These are phyloP conservation scores for Pouteria glomerata DNA, from an alignment of 148 eudicot species.

Conservation along the genomic window DNA sequence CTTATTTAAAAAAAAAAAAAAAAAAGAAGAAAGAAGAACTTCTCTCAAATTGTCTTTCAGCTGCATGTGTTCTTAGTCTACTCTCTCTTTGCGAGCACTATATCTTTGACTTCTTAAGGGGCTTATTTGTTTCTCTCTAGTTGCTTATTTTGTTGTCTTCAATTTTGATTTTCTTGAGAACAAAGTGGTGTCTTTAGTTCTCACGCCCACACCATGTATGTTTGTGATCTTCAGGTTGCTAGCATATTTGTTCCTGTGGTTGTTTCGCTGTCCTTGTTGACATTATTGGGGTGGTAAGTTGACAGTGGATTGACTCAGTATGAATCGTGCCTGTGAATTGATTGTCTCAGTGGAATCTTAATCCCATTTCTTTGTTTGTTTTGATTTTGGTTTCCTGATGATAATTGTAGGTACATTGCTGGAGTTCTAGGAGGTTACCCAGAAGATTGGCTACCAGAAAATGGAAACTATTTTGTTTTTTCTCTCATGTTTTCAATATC, in stretches of 20 bases:
- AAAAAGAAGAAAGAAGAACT: background rate
- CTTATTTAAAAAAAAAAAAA: no score
- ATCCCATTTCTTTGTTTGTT: background rate
- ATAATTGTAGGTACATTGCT: conserved; percentile 57
- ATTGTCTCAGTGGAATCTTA: background rate
- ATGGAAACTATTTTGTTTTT: conserved; percentile 85
- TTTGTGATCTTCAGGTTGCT: conserved; percentile 58
- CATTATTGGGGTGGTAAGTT: conserved; percentile 83
- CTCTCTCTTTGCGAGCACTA: no score
- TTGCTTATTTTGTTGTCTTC: conserved; percentile 1
- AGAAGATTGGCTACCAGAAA: conserved; percentile 70
- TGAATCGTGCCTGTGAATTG: background rate
- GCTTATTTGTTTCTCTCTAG: conserved; percentile 7
- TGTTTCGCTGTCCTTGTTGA: conserved; percentile 61
- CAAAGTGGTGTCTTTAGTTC: conserved; percentile 15
- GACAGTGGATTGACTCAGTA: background rate
- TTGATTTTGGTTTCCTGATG: background rate
- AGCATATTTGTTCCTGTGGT: conserved; percentile 95
- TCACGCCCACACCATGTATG: conserved; percentile 13
- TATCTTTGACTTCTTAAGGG: background rate
- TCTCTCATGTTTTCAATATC: conserved; percentile 95
- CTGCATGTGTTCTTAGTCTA: no score
- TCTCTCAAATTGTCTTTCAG: background rate
- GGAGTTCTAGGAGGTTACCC: conserved; percentile 78
- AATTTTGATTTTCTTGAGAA: background rate